A percentile compares a stretch with the other conserved stretches of the same genome.
Evolutionary conservation across 306 rosid species (phyloP).

Genomic region (Dicorynia guianensis): DNA sequence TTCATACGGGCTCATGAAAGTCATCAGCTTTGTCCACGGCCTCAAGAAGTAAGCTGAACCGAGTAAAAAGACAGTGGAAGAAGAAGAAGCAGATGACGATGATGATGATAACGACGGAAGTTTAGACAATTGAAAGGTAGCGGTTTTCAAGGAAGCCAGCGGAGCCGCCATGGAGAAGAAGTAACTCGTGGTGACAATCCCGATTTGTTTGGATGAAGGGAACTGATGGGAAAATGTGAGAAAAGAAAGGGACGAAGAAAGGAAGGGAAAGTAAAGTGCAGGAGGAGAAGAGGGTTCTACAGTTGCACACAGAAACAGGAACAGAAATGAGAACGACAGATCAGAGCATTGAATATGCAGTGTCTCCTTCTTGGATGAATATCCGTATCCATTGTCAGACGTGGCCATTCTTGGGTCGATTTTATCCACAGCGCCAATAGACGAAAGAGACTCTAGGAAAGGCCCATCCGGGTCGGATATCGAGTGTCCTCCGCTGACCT

Average conservation of each 20-base stretch:
- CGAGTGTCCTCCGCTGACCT: too few species aligned
- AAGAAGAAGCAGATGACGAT: slow-evolving; percentile 32
- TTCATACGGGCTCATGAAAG: slow-evolving; percentile 47
- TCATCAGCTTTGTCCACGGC: slow-evolving; percentile 19
- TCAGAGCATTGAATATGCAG: too few species aligned
- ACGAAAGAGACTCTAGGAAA: too few species aligned
- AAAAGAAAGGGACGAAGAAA: too few species aligned
- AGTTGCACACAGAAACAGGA: too few species aligned
- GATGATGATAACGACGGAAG: slow-evolving; percentile 31
- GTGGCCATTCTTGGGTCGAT: too few species aligned
- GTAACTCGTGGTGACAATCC: neutral
- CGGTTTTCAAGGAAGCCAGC: slow-evolving; percentile 39
- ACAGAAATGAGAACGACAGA: too few species aligned
- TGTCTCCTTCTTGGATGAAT: too few species aligned
- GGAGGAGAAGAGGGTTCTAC: too few species aligned
- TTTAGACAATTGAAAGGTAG: slow-evolving; percentile 30
- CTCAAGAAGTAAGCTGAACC: slow-evolving; percentile 33
- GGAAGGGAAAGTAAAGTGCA: neutral
- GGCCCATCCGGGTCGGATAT: too few species aligned
- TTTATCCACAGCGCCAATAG: too few species aligned
- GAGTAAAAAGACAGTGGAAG: slow-evolving; percentile 39
- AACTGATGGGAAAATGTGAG: slow-evolving; percentile 6
- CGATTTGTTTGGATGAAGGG: slow-evolving; percentile 1
- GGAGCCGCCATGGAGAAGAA: slow-evolving; percentile 47
- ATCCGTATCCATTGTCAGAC: too few species aligned